Evolutionary conservation across 345 rosid species (phyloP), one percentile per base, ranked within the genome.

Genomic region (Microcos paniculata): DNA sequence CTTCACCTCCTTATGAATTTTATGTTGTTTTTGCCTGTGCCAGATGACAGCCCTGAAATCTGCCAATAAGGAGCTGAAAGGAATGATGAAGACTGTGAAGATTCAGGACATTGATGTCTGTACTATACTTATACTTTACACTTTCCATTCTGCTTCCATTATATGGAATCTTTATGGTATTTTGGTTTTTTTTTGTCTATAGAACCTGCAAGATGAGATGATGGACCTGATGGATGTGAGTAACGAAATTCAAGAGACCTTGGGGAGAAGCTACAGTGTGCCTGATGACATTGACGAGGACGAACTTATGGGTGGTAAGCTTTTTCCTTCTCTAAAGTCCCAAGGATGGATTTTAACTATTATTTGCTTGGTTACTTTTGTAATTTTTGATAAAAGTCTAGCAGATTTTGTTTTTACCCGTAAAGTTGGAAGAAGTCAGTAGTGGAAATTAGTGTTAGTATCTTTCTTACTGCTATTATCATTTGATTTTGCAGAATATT

Each of bases 201-300:
- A 96, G 99, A 96, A 87, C 80, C 82, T 96, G 86, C 99, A 96
- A 94, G 99, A 96, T 84, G 99, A 96, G 85, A 96, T 96, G 99
- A 90, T 88, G 95, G 99, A 95, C 87, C 78, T 95, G 61, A 94
- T 96, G 99, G 99, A 96, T 81, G 95, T 87, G 74, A 96, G 99
- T 73, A 84, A 75, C 16, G 99, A 96, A 83, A 94, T 96, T 77
- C 99, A 96, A 86, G 99, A 96, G 84, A 90, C 96, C 30, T 80
- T 96, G 23, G 99, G 99, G 61, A 88, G 97, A 85, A 94, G 97
- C 83, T 94, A 96, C 80, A 90, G 67, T 77, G 95, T 96, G 63
- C 99, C 99, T 35, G 98, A 96, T 85, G 98, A 94, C 79, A 92
- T 96, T 73, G 99, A 96, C 8, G 99, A 96, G 85, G 99, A 94